phyloP scores from a whole-genome alignment of 2,329 filamentous ascomycete species.

The Hymenoscyphus fructigenus region DNA sequence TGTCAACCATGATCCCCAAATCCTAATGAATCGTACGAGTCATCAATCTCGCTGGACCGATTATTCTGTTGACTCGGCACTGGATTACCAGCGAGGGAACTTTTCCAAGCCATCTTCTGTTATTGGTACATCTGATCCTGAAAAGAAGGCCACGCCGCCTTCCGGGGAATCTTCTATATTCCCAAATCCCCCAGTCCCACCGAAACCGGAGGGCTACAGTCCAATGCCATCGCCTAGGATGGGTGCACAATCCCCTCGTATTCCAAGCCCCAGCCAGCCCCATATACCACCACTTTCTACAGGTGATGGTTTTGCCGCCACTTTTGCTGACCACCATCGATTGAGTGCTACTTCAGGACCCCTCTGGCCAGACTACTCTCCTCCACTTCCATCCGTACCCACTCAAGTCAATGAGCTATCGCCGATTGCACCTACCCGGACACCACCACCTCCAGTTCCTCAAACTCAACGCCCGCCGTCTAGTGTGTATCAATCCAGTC shows the following conservation, averaged over 20 bases:
- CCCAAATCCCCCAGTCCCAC: constrained; percentile 34
- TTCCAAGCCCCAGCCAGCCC: constrained; percentile 18
- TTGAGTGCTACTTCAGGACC: constrained; percentile 24
- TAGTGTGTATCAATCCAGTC: constrained; percentile 31
- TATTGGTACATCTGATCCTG: constrained; percentile 30
- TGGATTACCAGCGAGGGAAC: constrained; percentile 25
- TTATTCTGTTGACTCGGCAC: constrained; percentile 30
- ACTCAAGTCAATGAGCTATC: constrained; percentile 13
- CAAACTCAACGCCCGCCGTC: constrained; percentile 29
- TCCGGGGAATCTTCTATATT: constrained; percentile 43
- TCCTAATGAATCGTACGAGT: constrained; percentile 24
- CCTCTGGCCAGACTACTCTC: constrained; percentile 28
- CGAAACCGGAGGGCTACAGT: constrained; percentile 31
- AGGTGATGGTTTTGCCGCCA: constrained; percentile 29
- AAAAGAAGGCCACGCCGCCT: constrained; percentile 42
- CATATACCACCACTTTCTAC: constrained; percentile 28
- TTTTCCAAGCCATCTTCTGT: constrained; percentile 12
- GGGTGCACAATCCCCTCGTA: constrained; percentile 10
- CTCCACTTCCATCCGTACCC: constrained; percentile 25
- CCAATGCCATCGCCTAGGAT: constrained; percentile 28
- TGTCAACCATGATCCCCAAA: constrained; percentile 20
- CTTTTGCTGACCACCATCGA: constrained; percentile 22
- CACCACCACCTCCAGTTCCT: constrained; percentile 24
- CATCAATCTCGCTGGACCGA: constrained; percentile 33
- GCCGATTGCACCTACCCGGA: constrained; percentile 19